Conservation (phyloP, 2,329 filamentous ascomycete genomes). For the Coniochaeta sp. region DNA sequence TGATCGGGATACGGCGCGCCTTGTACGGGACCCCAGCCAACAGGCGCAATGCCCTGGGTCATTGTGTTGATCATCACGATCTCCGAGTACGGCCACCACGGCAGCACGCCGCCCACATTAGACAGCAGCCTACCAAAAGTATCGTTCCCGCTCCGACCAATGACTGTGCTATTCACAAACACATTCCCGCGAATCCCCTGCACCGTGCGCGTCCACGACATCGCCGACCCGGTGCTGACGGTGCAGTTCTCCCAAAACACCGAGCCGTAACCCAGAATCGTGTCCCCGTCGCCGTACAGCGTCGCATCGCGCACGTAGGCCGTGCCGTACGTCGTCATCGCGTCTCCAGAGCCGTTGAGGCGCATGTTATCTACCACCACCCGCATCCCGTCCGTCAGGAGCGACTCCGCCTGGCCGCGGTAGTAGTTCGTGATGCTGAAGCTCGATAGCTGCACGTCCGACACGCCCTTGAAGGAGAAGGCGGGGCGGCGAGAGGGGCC, state of each 20-base stretch:
- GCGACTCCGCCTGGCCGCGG: conserved; percentile 7
- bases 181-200: conserved; percentile 6
- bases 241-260: conserved; percentile 5
- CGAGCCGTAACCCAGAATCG: conserved; percentile 6
- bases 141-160: conserved; percentile 1
- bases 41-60: conserved; percentile 3
- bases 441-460: conserved; percentile 4
- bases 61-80: conserved; percentile 6
- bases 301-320: conserved; percentile 4
- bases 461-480: conserved; percentile 6
- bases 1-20: conserved; percentile 3
- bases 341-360: conserved; percentile 8
- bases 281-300: conserved; percentile 7
- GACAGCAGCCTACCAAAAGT: conserved; percentile 5
- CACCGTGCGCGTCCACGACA: conserved; percentile 6
- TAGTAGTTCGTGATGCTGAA: conserved; percentile 9
- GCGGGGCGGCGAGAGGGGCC: conserved; percentile 7
- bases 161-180: conserved; percentile 7
- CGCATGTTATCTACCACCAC: conserved; percentile 4
- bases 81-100: conserved; percentile 6
- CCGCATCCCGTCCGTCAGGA: conserved; percentile 5
- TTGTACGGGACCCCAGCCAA: conserved; percentile 5
- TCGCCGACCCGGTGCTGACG: background rate
- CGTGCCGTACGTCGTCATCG: conserved; percentile 7
- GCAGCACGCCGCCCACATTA: conserved; percentile 6